These are phyloP conservation scores for Paxillus rubicundulus DNA, from an alignment of 768 basidiomycete species.

Conservation along the genomic window DNA sequence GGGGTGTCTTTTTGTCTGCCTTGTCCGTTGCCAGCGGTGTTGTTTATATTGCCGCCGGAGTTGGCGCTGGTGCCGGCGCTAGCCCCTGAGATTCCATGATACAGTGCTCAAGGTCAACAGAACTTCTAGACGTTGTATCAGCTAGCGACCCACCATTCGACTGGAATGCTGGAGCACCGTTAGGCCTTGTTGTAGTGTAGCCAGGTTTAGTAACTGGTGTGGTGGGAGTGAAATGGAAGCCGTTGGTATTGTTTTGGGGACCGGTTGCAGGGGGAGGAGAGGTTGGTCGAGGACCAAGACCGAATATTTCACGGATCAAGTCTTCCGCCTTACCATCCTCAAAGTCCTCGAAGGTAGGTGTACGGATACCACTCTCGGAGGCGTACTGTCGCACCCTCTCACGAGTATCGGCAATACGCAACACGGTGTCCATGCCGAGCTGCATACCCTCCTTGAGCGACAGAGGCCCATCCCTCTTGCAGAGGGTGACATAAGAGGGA, in stretches of 20 bases:
- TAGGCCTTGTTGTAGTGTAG: slow-evolving; percentile 17
- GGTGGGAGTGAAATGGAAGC: slow-evolving; percentile 1
- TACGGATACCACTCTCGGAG: slow-evolving; percentile 31
- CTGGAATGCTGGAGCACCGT: slow-evolving; percentile 18
- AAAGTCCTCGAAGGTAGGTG: slow-evolving; percentile 32
- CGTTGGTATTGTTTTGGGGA: slow-evolving; percentile 9
- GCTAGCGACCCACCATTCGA: slow-evolving; percentile 31
- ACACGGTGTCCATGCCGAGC: slow-evolving; percentile 40
- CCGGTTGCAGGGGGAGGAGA: slow-evolving; percentile 15
- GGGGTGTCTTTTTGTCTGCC: no score
- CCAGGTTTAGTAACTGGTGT: slow-evolving; percentile 17
- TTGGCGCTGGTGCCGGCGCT: background rate
- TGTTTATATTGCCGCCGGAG: background rate
- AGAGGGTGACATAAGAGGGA: slow-evolving; percentile 35
- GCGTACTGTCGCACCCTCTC: slow-evolving; percentile 38
- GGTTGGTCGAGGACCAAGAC: slow-evolving; percentile 25
- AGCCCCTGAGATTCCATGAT: slow-evolving; percentile 9
- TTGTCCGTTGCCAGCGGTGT: no score
- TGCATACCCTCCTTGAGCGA: slow-evolving; percentile 39
- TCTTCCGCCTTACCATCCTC: slow-evolving; percentile 29
- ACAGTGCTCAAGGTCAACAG: slow-evolving; percentile 24
- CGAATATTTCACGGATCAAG: slow-evolving; percentile 28
- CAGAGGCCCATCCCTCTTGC: slow-evolving; percentile 36
- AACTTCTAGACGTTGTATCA: slow-evolving; percentile 18
- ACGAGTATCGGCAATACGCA: slow-evolving; percentile 38